Evolutionary conservation across 1,139 yeast species (phyloP).

Genomic region (Zygotorulaspora mrakii): DNA sequence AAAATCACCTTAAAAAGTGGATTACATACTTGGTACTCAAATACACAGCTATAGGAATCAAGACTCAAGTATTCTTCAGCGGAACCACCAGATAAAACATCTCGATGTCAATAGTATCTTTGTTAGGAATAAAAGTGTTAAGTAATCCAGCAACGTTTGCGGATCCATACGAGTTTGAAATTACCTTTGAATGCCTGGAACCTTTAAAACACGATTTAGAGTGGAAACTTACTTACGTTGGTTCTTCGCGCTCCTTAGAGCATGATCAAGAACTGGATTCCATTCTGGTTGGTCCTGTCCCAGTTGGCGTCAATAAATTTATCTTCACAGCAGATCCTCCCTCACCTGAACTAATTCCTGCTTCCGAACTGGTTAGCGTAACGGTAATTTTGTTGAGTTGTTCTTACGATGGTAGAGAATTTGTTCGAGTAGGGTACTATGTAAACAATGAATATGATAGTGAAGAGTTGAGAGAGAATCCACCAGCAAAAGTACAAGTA

Average conservation of each 20-base stretch:
- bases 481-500: constrained; percentile 86
- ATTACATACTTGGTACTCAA: too few relatives aligned
- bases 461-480: constrained; percentile 88
- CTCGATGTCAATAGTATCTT: constrained; percentile 96
- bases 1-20: too few relatives aligned
- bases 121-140: constrained; percentile 84
- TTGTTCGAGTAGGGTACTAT: constrained; percentile 94
- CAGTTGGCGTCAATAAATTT: constrained; percentile 93
- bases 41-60: too few relatives aligned
- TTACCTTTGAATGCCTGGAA: constrained; percentile 94
- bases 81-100: too few relatives aligned
- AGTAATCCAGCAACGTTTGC: constrained; percentile 94
- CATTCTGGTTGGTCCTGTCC: constrained; percentile 94
- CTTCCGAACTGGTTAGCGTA: constrained; percentile 89
- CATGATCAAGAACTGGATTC: constrained; percentile 97
- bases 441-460: constrained; percentile 94
- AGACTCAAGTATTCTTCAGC: too few relatives aligned
- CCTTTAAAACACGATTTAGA: constrained; percentile 89
- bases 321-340: constrained; percentile 95
- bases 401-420: constrained; percentile 88
- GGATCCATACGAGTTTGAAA: constrained; percentile 93
- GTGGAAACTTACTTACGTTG: constrained; percentile 96
- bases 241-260: constrained; percentile 86
- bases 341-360: constrained; percentile 90
- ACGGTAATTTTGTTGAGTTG: constrained; percentile 91